These are phyloP conservation scores for Fusarium decemcellulare DNA, from an alignment of 2,329 filamentous ascomycete genomes.

Conservation along the genomic window DNA sequence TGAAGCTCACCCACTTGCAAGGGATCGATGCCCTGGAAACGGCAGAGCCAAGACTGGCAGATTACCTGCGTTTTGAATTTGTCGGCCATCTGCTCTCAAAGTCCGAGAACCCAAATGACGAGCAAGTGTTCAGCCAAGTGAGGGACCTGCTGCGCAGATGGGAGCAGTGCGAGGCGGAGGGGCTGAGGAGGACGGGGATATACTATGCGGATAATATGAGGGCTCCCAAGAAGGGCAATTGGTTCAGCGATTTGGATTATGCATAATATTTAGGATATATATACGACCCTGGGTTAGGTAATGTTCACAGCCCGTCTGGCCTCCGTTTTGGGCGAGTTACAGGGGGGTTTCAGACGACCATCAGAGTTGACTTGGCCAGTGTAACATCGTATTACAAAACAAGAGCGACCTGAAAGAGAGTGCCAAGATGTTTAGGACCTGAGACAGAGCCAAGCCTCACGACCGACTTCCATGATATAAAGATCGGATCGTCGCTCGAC, in stretches of 20 bases:
- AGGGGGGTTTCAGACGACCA: too few species aligned
- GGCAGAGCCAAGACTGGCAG: constrained; percentile 16
- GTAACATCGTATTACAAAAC: too few species aligned
- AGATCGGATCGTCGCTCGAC: too few species aligned
- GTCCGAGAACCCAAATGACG: neutral
- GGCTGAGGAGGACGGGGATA: constrained; percentile 18
- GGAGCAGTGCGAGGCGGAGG: constrained; percentile 20
- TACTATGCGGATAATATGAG: neutral
- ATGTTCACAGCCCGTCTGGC: too few species aligned
- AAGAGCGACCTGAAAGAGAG: too few species aligned
- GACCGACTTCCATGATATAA: too few species aligned
- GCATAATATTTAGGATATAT: neutral
- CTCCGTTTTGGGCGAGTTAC: too few species aligned
- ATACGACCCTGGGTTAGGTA: neutral
- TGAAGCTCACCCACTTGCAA: constrained; percentile 23
- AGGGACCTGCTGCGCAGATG: constrained; percentile 25
- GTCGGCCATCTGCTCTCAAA: constrained; percentile 14
- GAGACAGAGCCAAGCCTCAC: too few species aligned
- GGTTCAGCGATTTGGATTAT: constrained; percentile 1
- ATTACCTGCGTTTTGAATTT: constrained; percentile 42
- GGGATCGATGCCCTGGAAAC: constrained; percentile 6
- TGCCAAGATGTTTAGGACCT: too few species aligned
- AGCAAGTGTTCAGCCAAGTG: neutral
- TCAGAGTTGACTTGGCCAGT: too few species aligned
- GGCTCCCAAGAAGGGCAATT: neutral